These are phyloP conservation scores for Russula lepida DNA, from an alignment of 768 basidiomycete genomes.

Conservation along the genomic window DNA sequence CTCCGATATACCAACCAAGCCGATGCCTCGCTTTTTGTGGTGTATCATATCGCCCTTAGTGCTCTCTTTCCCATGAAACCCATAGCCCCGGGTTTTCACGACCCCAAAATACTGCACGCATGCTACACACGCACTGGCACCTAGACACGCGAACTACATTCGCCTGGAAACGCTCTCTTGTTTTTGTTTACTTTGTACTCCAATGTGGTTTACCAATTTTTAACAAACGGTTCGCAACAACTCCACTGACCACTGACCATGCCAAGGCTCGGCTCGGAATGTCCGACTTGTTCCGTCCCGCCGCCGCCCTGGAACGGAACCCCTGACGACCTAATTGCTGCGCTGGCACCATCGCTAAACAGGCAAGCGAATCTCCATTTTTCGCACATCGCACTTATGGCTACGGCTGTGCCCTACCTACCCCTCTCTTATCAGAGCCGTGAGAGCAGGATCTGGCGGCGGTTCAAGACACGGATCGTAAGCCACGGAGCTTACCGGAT, in stretches of 20 bases:
- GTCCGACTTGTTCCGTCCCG: neutral
- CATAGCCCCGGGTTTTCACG: neutral
- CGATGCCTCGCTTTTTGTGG: neutral
- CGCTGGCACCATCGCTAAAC: neutral
- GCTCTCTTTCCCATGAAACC: neutral
- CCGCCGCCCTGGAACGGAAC: slow-evolving; percentile 1
- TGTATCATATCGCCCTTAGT: neutral
- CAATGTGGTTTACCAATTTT: neutral
- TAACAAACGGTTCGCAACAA: neutral
- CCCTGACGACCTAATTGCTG: neutral
- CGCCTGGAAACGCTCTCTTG: neutral
- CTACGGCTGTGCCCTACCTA: neutral
- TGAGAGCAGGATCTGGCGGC: neutral
- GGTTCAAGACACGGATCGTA: neutral
- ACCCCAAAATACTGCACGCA: neutral
- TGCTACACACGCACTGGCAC: neutral
- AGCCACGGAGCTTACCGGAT: slow-evolving; percentile 2
- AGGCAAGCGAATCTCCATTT: slow-evolving; percentile 1
- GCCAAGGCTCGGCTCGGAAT: neutral
- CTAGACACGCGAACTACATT: neutral
- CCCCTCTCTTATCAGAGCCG: neutral
- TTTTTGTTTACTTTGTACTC: neutral
- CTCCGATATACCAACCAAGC: neutral
- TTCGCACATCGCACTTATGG: no score
- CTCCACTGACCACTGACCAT: neutral